These are phyloP conservation scores for Solanum sejunctum DNA, from an alignment of 257 asterid species.

Conservation along the genomic window DNA sequence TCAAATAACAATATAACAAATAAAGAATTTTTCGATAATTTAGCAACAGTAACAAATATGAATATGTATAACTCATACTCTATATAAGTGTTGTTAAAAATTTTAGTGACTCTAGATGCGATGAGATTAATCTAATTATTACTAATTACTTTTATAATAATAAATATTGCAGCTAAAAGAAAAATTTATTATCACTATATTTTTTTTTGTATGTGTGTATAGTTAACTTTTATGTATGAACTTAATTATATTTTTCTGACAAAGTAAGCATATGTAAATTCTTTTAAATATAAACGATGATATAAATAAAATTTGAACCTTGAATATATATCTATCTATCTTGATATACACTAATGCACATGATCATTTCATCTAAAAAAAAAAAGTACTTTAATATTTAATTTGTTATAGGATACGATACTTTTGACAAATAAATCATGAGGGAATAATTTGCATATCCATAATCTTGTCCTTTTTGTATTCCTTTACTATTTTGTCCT, in stretches of 20 bases:
- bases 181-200: too few relatives aligned
- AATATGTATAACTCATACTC: too few relatives aligned
- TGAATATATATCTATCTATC: neutral
- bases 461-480: neutral
- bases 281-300: neutral
- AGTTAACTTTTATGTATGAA: neutral
- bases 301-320: too few relatives aligned
- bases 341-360: neutral
- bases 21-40: too few relatives aligned
- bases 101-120: too few relatives aligned
- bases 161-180: too few relatives aligned
- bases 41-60: too few relatives aligned
- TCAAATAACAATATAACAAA: neutral
- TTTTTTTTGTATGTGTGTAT: too few relatives aligned
- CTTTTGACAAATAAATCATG: neutral
- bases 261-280: neutral
- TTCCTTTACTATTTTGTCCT: neutral
- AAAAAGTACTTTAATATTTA: too few relatives aligned
- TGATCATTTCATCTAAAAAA: neutral
- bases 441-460: neutral
- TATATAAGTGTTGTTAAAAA: too few relatives aligned
- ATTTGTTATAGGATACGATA: neutral
- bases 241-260: neutral
- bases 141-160: too few relatives aligned
- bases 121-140: too few relatives aligned